A percentile compares a stretch with the other conserved stretches of the same genome.
Conservation (phyloP, 441 rosid species). For the Brassica hybrid region DNA sequence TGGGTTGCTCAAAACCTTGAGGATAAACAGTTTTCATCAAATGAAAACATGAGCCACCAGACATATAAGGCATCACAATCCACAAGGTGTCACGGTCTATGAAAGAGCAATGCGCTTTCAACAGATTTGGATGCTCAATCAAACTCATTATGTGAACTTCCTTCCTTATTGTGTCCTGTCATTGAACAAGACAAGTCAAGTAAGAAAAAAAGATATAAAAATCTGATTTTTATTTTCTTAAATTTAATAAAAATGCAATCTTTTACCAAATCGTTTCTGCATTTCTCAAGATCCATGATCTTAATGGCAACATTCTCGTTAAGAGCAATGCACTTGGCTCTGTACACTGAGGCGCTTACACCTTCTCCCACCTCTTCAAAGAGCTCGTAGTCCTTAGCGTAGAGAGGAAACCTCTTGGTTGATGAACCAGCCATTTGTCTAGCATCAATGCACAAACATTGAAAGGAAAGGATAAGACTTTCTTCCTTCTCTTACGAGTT, state of each 20-base stretch:
- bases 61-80: constrained; percentile 98
- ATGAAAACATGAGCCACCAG: constrained; percentile 91
- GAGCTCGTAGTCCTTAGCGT: constrained; percentile 70
- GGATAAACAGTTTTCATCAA: constrained; percentile 75
- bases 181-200: too few species aligned
- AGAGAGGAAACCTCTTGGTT: constrained; percentile 67
- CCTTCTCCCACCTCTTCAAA: constrained; percentile 93
- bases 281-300: constrained; percentile 83
- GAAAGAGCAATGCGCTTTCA: constrained; percentile 83
- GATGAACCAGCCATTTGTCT: constrained; percentile 24
- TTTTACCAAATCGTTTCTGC: constrained; percentile 62
- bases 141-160: constrained; percentile 88
- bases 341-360: constrained; percentile 80
- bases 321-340: constrained; percentile 81
- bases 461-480: neutral
- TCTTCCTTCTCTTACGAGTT: neutral
- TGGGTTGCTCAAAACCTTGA: constrained; percentile 85
- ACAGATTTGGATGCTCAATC: constrained; percentile 76
- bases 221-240: neutral
- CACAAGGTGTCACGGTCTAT: constrained; percentile 68
- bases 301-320: constrained; percentile 85
- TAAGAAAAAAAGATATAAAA: too few species aligned
- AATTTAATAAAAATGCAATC: neutral
- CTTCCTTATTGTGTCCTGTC: constrained; percentile 82
- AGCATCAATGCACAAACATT: too few species aligned